A percentile compares a stretch with the other conserved stretches of the same genome.
phyloP scores from a whole-genome alignment of 192 early-diverging fungal genomes.

The Pecoramyces ruminantium region DNA sequence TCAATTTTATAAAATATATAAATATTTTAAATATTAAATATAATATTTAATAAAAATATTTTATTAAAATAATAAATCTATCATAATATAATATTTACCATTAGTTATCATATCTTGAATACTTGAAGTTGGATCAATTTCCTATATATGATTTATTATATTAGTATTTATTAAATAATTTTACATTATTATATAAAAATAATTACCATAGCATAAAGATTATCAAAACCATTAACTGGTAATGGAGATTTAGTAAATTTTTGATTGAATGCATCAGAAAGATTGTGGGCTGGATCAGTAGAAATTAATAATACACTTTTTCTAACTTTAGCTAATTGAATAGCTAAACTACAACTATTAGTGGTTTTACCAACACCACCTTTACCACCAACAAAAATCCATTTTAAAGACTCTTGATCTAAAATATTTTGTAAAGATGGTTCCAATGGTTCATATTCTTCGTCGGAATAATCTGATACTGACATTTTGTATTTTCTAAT shows the following conservation, averaged over 20 bases:
- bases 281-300: slow-evolving; percentile 98
- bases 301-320: slow-evolving; percentile 93
- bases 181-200: no score
- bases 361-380: slow-evolving; percentile 87
- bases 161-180: no score
- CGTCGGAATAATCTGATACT: background rate
- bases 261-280: slow-evolving; percentile 97
- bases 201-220: slow-evolving; percentile 84
- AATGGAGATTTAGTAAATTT: slow-evolving; percentile 96
- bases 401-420: slow-evolving; percentile 87
- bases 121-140: slow-evolving; percentile 95
- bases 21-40: background rate
- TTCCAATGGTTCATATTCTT: slow-evolving; percentile 16
- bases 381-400: slow-evolving; percentile 99
- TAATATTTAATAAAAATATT: slow-evolving; percentile 5
- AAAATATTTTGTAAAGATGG: slow-evolving; percentile 87
- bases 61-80: background rate
- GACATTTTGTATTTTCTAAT: background rate
- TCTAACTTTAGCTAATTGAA: slow-evolving; percentile 75
- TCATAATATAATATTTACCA: slow-evolving; percentile 21
- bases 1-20: slow-evolving; percentile 2
- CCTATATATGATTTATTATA: slow-evolving; percentile 21
- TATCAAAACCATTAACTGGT: slow-evolving; percentile 82
- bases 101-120: slow-evolving; percentile 98
- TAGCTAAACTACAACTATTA: slow-evolving; percentile 75